Conservation (phyloP, 2,329 filamentous ascomycete species). For the Tolypocladium paradoxum region DNA sequence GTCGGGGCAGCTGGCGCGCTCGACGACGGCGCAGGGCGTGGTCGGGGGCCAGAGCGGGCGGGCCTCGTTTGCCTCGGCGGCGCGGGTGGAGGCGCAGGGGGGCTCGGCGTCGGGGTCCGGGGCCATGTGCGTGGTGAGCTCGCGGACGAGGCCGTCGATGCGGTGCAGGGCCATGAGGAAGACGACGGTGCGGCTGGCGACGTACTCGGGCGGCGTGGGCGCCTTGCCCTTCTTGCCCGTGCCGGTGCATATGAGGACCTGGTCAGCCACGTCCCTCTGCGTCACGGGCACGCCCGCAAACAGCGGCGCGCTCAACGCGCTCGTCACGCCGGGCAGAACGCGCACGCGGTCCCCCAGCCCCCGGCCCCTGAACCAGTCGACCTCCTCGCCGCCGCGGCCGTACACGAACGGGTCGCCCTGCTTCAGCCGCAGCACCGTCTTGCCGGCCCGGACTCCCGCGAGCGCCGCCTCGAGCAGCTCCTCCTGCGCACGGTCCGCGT, state of each 20-base stretch:
- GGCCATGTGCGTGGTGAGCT: conserved; percentile 45
- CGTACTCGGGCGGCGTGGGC: conserved; percentile 71
- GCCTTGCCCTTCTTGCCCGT: conserved; percentile 83
- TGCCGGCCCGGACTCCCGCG: conserved; percentile 51
- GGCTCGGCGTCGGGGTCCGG: conserved; percentile 6
- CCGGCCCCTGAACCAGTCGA: conserved; percentile 65
- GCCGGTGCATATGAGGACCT: conserved; percentile 91
- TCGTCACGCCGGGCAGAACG: conserved; percentile 85
- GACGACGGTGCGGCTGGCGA: conserved; percentile 69
- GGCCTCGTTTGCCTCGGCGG: conserved; percentile 5
- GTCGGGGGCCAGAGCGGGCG: conserved; percentile 53
- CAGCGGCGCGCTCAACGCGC: conserved; percentile 73
- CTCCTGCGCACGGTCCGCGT: conserved; percentile 85
- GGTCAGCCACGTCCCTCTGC: conserved; percentile 81
- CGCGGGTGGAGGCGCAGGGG: neutral
- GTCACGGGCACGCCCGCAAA: conserved; percentile 84
- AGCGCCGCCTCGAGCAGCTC: conserved; percentile 76
- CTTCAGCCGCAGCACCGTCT: conserved; percentile 80
- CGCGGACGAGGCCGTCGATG: conserved; percentile 60
- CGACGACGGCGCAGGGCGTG: conserved; percentile 89
- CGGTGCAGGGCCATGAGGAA: conserved; percentile 94
- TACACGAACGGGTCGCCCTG: conserved; percentile 97
- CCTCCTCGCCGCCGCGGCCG: conserved; percentile 88
- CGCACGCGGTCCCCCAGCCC: conserved; percentile 53
- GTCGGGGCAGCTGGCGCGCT: conserved; percentile 87